Evolutionary conservation across 2,329 filamentous ascomycete species (phyloP).

Genomic region (Diaporthe sp.): DNA sequence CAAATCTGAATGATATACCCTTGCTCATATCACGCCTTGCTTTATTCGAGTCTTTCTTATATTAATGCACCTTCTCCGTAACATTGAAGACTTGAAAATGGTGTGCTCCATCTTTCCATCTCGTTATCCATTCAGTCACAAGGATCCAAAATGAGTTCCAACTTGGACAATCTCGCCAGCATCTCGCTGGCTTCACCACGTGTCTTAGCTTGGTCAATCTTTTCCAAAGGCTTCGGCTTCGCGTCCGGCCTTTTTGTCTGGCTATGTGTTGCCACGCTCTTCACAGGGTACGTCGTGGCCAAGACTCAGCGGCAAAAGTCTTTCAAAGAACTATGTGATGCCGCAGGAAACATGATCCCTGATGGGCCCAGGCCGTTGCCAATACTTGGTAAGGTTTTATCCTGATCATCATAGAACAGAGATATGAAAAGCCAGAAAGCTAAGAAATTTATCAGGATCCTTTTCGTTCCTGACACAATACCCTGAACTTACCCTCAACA

Average conservation of each 20-base stretch:
- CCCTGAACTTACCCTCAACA: conserved; percentile 16
- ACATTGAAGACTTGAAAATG: neutral
- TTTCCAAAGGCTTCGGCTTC: neutral
- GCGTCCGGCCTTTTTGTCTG: neutral
- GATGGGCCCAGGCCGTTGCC: neutral
- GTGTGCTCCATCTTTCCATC: neutral
- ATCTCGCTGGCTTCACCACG: neutral
- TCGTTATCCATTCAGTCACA: neutral
- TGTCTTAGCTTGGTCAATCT: neutral
- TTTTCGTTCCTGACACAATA: conserved; percentile 1
- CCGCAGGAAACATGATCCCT: conserved; percentile 1
- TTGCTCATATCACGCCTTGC: neutral
- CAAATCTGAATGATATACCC: neutral
- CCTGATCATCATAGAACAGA: too few relatives aligned
- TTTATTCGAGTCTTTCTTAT: neutral
- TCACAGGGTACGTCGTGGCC: neutral
- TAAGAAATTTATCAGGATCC: neutral
- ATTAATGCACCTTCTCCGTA: neutral
- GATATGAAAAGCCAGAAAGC: neutral
- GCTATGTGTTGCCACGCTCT: neutral
- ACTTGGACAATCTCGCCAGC: neutral
- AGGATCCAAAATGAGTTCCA: neutral
- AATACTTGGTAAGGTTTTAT: neutral
- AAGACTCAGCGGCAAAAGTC: conserved; percentile 5
- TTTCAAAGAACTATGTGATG: neutral